Percentiles rank a stretch among this genome's conserved stretches.
These are phyloP conservation scores for Leptodontidium sp. DNA, from an alignment of 2,329 filamentous ascomycete genomes.

Conservation along the genomic window DNA sequence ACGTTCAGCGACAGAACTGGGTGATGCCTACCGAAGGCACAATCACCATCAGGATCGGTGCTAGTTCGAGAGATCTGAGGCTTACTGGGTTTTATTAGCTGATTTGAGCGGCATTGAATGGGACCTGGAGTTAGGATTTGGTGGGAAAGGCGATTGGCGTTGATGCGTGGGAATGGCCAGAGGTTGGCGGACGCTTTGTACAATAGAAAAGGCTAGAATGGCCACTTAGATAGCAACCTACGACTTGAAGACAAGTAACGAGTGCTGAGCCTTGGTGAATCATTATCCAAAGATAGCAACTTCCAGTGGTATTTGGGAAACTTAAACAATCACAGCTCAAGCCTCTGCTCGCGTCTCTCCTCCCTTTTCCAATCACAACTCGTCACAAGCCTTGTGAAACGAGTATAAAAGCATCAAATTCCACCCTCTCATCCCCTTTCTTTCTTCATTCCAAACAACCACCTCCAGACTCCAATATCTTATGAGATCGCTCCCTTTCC, in stretches of 20 bases:
- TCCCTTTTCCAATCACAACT: not conserved
- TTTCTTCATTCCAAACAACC: not conserved
- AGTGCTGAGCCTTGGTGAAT: not conserved
- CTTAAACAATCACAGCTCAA: not conserved
- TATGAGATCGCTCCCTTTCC: too few relatives aligned
- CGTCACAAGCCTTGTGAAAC: not conserved
- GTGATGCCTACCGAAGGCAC: constrained; percentile 59
- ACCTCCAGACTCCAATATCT: not conserved
- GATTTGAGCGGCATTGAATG: not conserved
- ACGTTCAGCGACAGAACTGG: constrained; percentile 69
- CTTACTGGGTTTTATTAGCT: constrained; percentile 43
- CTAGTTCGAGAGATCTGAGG: constrained; percentile 49
- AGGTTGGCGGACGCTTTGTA: not conserved
- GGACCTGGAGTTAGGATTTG: not conserved
- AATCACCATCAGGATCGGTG: constrained; percentile 52
- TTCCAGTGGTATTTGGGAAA: too few relatives aligned
- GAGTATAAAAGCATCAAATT: constrained; percentile 1
- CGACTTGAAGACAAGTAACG: not conserved
- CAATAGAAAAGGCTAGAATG: constrained; percentile 3
- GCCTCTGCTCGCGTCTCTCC: not conserved
- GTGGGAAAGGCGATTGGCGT: not conserved
- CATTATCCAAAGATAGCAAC: not conserved
- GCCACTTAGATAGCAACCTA: not conserved
- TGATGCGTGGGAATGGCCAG: not conserved
- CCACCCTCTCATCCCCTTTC: not conserved